Percentiles rank a stretch among this genome's conserved stretches.
phyloP scores from a whole-genome alignment of 768 basidiomycete species.

The Tremella yokohamensis region DNA sequence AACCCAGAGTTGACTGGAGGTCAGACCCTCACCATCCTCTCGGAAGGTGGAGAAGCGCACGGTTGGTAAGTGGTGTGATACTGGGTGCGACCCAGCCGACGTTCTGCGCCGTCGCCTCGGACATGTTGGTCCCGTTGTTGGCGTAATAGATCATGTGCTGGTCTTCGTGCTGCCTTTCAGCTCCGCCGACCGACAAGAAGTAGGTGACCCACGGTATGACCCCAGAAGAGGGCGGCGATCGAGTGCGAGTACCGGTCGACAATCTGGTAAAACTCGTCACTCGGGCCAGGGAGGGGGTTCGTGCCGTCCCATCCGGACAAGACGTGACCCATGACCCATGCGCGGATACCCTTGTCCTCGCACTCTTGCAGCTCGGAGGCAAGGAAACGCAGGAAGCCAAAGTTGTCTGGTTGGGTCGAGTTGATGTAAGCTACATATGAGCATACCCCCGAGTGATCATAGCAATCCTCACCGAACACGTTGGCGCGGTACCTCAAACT shows the following conservation, averaged over 20 bases:
- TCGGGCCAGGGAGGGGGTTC: constrained; percentile 63
- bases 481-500: constrained; percentile 56
- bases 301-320: constrained; percentile 66
- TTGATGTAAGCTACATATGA: constrained; percentile 81
- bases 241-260: constrained; percentile 36
- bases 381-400: constrained; percentile 72
- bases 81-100: constrained; percentile 66
- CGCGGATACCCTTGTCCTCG: constrained; percentile 61
- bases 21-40: too few relatives aligned
- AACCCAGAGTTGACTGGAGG: too few relatives aligned
- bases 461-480: too few relatives aligned
- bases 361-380: constrained; percentile 75
- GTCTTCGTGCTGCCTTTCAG: constrained; percentile 70
- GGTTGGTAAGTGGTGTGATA: constrained; percentile 57
- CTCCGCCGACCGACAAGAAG: neutral
- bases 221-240: constrained; percentile 66
- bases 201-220: neutral
- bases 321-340: constrained; percentile 61
- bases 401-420: constrained; percentile 64
- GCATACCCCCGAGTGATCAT: too few relatives aligned
- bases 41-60: constrained; percentile 10
- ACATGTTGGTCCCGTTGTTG: constrained; percentile 66
- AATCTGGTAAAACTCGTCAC: constrained; percentile 56
- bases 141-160: constrained; percentile 69
- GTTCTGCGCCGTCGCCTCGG: constrained; percentile 59